These are phyloP conservation scores for Colletotrichum eleusines DNA, from an alignment of 2,329 filamentous ascomycete genomes.

Conservation along the genomic window DNA sequence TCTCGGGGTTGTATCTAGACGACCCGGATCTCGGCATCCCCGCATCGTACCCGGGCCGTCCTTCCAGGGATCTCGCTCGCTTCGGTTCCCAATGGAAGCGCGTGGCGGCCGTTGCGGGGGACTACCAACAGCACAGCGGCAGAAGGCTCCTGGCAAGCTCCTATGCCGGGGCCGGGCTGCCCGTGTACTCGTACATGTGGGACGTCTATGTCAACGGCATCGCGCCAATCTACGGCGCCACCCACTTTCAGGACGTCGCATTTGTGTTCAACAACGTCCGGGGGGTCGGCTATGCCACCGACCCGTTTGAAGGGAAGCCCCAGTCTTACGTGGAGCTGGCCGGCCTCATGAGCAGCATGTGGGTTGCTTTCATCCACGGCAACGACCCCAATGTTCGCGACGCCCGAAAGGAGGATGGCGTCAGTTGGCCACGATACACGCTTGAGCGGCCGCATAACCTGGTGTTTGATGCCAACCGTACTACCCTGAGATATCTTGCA, in stretches of 20 bases:
- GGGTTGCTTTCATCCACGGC: slow-evolving; percentile 62
- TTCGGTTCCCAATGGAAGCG: slow-evolving; percentile 76
- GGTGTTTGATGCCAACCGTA: slow-evolving; percentile 63
- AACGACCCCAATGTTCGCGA: slow-evolving; percentile 55
- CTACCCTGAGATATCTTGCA: slow-evolving; percentile 54
- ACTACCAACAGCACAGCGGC: slow-evolving; percentile 66
- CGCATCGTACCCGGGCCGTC: slow-evolving; percentile 51
- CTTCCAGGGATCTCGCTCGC: slow-evolving; percentile 68
- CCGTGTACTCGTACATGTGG: slow-evolving; percentile 67
- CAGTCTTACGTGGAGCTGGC: slow-evolving; percentile 57
- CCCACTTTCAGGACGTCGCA: slow-evolving; percentile 48
- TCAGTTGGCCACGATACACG: slow-evolving; percentile 59
- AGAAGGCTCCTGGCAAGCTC: slow-evolving; percentile 65
- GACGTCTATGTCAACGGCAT: slow-evolving; percentile 50
- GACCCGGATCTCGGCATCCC: slow-evolving; percentile 66
- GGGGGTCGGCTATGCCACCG: slow-evolving; percentile 64
- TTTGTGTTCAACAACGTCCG: slow-evolving; percentile 64
- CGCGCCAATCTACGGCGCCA: slow-evolving; percentile 43
- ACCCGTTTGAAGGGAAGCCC: slow-evolving; percentile 56
- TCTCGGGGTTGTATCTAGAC: slow-evolving; percentile 63
- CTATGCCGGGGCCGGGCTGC: slow-evolving; percentile 60
- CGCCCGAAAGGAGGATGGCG: neutral
- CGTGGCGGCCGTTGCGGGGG: slow-evolving; percentile 71
- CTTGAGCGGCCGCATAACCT: slow-evolving; percentile 57
- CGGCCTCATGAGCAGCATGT: slow-evolving; percentile 62